A percentile compares a stretch with the other conserved stretches of the same genome.
Conservation (phyloP, 2,329 filamentous ascomycete species). For the Aspergillus sp. region DNA sequence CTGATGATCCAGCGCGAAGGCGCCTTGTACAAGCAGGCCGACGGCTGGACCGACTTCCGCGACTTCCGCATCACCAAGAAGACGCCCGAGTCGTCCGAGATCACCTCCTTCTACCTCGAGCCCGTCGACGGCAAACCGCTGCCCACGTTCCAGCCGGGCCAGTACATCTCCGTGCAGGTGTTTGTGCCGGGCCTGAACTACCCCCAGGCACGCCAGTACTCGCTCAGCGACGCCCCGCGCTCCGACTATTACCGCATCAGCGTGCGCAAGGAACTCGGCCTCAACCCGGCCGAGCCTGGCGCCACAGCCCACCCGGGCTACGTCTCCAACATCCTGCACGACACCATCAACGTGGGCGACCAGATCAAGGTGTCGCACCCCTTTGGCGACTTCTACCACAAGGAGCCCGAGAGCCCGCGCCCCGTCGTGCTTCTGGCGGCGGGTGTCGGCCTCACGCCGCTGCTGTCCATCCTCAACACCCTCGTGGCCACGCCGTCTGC, state of each 20-base stretch:
- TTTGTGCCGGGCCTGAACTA: conserved; percentile 60
- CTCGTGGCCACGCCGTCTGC: conserved; percentile 39
- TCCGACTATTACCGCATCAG: conserved; percentile 67
- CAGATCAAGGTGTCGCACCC: conserved; percentile 66
- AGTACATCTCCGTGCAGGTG: conserved; percentile 67
- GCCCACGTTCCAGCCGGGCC: conserved; percentile 65
- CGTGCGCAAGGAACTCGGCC: conserved; percentile 65
- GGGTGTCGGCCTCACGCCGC: conserved; percentile 60
- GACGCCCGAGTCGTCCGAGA: conserved; percentile 64
- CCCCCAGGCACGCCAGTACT: conserved; percentile 70
- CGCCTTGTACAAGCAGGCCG: conserved; percentile 60
- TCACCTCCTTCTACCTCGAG: conserved; percentile 68
- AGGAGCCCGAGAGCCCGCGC: conserved; percentile 38
- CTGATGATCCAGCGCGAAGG: conserved; percentile 68
- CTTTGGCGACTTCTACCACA: conserved; percentile 57
- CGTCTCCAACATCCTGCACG: conserved; percentile 69
- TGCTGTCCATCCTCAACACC: conserved; percentile 61
- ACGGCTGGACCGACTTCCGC: conserved; percentile 66
- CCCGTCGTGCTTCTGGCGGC: conserved; percentile 63
- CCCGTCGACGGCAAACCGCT: conserved; percentile 62
- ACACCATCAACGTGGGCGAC: conserved; percentile 61
- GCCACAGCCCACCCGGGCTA: conserved; percentile 58
- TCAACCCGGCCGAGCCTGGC: conserved; percentile 45
- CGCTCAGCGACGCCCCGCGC: conserved; percentile 64
- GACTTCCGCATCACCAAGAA: conserved; percentile 66